Base-by-base conservation (phyloP, 2,329 filamentous ascomycete species). In the Nemania sp. region DNA sequence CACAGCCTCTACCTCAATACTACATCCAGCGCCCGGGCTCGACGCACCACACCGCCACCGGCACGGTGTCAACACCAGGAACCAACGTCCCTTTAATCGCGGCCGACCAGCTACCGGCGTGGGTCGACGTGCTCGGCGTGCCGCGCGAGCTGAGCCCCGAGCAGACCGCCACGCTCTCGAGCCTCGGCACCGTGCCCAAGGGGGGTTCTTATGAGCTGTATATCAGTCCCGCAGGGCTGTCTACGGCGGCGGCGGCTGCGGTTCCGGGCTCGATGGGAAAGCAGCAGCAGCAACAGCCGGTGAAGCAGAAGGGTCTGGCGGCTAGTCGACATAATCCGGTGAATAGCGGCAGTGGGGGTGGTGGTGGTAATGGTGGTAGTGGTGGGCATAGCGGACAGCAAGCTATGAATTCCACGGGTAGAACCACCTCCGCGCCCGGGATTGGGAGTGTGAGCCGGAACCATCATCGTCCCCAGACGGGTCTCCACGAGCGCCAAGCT, bases 81-180 rank as follows among this genome's bases (percentile, higher is more conserved):
- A 64, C 67, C 6, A 71, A 79, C 3, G 78, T 83, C 1, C 81
- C 80, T 6, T 72, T 83, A n/a, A 71, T 83, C n/a, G 73, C 80
- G 0, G 65, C 76, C 11, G 80, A 83, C 62, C 72, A 81, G 55
- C 73, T 83, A 0, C 80, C 80, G 0, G 64, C 68, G 1, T 76
- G 76, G 70, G 57, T 81, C 3, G 67, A 75, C 5, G 63, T 80
- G 9, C 52, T 70, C 28, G 76, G 73, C 20, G 68, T 78, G 3
- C 77, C 79, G 3, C 75, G 77, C 5, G 60, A 71, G 46, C 66
- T 80, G 11, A 61, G 58, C 3, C 56, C 68, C 5, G 68, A 72
- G 30, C 69, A 79, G 49, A 73, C 71, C 2, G 57, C 56, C 5
- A 70, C 70, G 6, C 71, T 79, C 64, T 62, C 52, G 14, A 75